phyloP scores from a whole-genome alignment of 345 rosid species.

The Moringa oleifera region DNA sequence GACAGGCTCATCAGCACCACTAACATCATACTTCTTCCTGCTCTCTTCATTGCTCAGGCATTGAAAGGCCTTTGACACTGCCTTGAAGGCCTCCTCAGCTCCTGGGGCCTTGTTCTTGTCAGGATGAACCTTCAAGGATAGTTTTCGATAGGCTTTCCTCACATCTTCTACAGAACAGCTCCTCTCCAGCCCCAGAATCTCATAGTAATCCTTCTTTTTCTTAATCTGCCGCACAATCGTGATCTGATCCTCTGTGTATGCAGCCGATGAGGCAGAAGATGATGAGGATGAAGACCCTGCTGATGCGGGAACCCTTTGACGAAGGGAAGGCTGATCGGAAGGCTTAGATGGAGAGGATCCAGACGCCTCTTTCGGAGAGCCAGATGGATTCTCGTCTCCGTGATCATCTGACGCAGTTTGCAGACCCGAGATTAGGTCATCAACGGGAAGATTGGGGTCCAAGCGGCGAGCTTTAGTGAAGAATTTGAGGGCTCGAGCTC shows the following conservation, averaged over 20 bases:
- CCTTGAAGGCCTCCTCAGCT: constrained; percentile 85
- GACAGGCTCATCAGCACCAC: constrained; percentile 76
- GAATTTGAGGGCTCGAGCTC: constrained; percentile 73
- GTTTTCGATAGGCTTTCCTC: constrained; percentile 76
- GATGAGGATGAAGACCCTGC: constrained; percentile 31
- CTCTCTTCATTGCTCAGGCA: constrained; percentile 74
- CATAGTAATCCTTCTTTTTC: constrained; percentile 82
- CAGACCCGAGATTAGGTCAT: constrained; percentile 48
- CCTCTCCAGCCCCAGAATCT: constrained; percentile 69
- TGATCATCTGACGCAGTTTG: constrained; percentile 26
- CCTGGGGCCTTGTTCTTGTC: constrained; percentile 96
- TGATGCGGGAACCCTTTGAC: constrained; percentile 43
- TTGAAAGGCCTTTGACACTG: constrained; percentile 86
- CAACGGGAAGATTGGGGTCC: constrained; percentile 64
- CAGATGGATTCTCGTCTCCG: constrained; percentile 10
- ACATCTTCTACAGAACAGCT: constrained; percentile 72
- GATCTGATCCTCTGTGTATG: constrained; percentile 73
- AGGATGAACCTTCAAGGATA: constrained; percentile 89
- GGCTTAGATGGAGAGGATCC: constrained; percentile 19
- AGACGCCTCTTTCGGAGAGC: constrained; percentile 21
- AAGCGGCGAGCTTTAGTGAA: constrained; percentile 87
- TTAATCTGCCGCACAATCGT: constrained; percentile 63
- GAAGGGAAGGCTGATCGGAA: constrained; percentile 48
- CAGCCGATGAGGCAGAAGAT: constrained; percentile 32
- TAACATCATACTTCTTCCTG: constrained; percentile 61